Conservation (phyloP, 2,329 filamentous ascomycete species). For the Alternaria sp. region DNA sequence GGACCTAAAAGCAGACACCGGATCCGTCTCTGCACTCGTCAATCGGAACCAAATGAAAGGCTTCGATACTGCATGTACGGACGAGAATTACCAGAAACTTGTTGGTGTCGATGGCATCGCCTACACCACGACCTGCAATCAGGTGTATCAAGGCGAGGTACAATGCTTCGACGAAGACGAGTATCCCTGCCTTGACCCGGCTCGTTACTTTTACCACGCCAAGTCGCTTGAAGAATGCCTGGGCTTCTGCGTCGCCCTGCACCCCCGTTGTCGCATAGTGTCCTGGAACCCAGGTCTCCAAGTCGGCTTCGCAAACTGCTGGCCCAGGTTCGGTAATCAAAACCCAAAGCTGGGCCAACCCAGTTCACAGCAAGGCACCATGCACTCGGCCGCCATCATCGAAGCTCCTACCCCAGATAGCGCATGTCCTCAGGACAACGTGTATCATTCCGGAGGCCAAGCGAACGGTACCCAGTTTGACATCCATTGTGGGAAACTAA, state of each 20-base stretch:
- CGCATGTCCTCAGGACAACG: conserved; percentile 23
- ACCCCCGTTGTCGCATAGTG: conserved; percentile 42
- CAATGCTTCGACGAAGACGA: no score
- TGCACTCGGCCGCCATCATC: conserved; percentile 15
- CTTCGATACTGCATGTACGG: no score
- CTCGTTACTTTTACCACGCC: conserved; percentile 36
- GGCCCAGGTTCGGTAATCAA: conserved; percentile 35
- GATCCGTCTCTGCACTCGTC: no score
- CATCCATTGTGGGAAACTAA: conserved; percentile 41
- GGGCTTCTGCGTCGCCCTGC: conserved; percentile 34
- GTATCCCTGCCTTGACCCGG: no score
- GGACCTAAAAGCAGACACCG: no score
- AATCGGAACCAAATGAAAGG: no score
- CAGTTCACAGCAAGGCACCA: not conserved
- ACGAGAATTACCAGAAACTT: no score
- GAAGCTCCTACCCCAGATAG: conserved; percentile 25
- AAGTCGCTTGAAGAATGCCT: conserved; percentile 39
- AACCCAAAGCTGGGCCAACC: no score
- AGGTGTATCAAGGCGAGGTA: no score
- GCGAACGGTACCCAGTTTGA: conserved; percentile 32
- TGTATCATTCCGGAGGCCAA: conserved; percentile 19
- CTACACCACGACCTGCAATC: no score
- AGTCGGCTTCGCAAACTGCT: conserved; percentile 47
- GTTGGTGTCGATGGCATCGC: no score
- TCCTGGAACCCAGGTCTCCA: conserved; percentile 38